phyloP scores from a whole-genome alignment of 208 protist species.

The Leishmania guyanensis region DNA sequence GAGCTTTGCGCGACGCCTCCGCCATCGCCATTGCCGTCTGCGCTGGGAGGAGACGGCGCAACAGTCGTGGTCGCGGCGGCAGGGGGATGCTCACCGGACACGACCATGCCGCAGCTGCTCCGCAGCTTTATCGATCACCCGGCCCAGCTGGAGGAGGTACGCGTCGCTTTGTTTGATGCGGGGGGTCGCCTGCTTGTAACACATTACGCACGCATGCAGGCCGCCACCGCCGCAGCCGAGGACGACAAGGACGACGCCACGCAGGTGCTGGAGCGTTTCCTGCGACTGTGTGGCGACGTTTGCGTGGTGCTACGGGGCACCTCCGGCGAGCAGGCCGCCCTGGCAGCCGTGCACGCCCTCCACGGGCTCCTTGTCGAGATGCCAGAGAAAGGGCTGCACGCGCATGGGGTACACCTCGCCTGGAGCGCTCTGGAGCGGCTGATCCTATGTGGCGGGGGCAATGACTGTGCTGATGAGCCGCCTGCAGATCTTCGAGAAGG shows the following conservation, averaged over 20 bases:
- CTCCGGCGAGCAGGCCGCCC: conserved; percentile 45
- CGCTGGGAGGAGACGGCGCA: neutral
- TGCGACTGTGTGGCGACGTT: conserved; percentile 48
- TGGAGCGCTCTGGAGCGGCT: conserved; percentile 56
- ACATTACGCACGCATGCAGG: conserved; percentile 51
- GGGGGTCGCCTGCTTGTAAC: conserved; percentile 54
- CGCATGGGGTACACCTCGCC: conserved; percentile 28
- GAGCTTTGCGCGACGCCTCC: conserved; percentile 29
- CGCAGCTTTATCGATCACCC: conserved; percentile 31
- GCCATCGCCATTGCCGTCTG: neutral
- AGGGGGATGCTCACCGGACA: neutral
- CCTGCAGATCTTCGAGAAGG: neutral
- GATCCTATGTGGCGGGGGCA: conserved; percentile 24
- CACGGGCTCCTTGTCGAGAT: conserved; percentile 58
- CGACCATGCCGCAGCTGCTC: conserved; percentile 17
- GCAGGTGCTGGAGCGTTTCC: conserved; percentile 37
- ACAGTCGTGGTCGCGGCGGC: neutral
- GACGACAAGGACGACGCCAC: conserved; percentile 8
- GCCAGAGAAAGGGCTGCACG: conserved; percentile 20
- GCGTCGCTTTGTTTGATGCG: conserved; percentile 58
- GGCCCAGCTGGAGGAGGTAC: conserved; percentile 55
- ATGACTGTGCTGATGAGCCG: neutral
- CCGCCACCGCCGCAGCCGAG: neutral
- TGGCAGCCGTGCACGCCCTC: conserved; percentile 62
- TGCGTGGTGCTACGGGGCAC: conserved; percentile 50